Percentiles rank a stretch among this genome's conserved stretches.
These are phyloP conservation scores for Pythium monospermum DNA, from an alignment of 352 stramenopile species.

Conservation along the genomic window DNA sequence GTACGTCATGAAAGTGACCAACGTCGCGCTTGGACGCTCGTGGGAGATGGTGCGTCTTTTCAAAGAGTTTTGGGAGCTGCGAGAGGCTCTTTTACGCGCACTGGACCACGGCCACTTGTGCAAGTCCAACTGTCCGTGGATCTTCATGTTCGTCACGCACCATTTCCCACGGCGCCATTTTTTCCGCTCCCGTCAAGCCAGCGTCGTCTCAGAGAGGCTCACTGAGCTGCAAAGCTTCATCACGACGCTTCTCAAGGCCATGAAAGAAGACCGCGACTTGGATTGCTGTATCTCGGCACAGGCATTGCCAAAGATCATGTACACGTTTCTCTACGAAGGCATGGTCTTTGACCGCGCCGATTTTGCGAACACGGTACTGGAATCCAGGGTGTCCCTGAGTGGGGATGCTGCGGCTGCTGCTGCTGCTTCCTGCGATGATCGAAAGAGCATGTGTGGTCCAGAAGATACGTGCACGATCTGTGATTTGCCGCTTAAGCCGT, in stretches of 20 bases:
- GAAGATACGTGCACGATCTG: slow-evolving; percentile 64
- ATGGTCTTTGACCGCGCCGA: slow-evolving; percentile 77
- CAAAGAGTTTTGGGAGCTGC: slow-evolving; percentile 76
- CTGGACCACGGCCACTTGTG: slow-evolving; percentile 81
- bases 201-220: slow-evolving; percentile 55
- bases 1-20: slow-evolving; percentile 79
- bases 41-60: slow-evolving; percentile 82
- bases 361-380: slow-evolving; percentile 46
- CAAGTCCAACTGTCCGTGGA: slow-evolving; percentile 72
- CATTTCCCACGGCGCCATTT: slow-evolving; percentile 75
- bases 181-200: slow-evolving; percentile 62
- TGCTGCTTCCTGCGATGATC: too few species aligned
- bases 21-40: slow-evolving; percentile 53
- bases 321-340: slow-evolving; percentile 77
- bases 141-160: slow-evolving; percentile 77
- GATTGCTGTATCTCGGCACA: slow-evolving; percentile 57
- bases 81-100: slow-evolving; percentile 46
- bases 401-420: too few species aligned
- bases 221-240: slow-evolving; percentile 65
- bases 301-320: slow-evolving; percentile 59
- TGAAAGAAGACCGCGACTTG: slow-evolving; percentile 55
- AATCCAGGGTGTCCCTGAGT: slow-evolving; percentile 49
- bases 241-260: slow-evolving; percentile 51
- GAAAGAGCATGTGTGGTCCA: too few species aligned
- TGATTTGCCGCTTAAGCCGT: slow-evolving; percentile 20